A percentile compares a stretch with the other conserved stretches of the same genome.
These are phyloP conservation scores for Monosporascus ibericus DNA, from an alignment of 2,329 filamentous ascomycete species.

Conservation along the genomic window DNA sequence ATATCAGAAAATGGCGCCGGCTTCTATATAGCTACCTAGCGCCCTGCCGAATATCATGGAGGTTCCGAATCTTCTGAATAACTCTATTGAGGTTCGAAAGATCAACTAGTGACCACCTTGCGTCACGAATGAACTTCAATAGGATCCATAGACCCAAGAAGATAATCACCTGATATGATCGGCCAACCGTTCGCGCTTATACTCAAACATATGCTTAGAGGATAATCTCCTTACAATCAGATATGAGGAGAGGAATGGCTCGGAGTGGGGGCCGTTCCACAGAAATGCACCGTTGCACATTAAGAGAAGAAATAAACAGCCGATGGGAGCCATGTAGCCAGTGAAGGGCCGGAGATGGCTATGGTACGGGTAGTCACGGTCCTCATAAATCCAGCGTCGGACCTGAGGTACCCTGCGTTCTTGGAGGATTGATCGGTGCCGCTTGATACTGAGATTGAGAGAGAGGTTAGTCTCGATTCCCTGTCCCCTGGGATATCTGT, in stretches of 20 bases:
- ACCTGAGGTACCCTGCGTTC: slow-evolving; percentile 17
- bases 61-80: slow-evolving; percentile 20
- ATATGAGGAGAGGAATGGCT: slow-evolving; percentile 32
- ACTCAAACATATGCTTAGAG: not conserved
- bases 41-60: slow-evolving; percentile 18
- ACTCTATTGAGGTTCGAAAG: slow-evolving; percentile 22
- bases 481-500: not conserved
- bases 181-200: not conserved
- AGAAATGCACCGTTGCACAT: slow-evolving; percentile 28
- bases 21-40: not conserved
- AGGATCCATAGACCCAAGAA: slow-evolving; percentile 24
- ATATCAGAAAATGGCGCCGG: too few species aligned
- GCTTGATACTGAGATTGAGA: slow-evolving; percentile 12
- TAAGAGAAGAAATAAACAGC: slow-evolving; percentile 29
- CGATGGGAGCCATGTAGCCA: slow-evolving; percentile 27
- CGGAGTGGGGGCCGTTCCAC: slow-evolving; percentile 28
- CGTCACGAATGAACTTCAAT: slow-evolving; percentile 21
- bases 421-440: slow-evolving; percentile 16
- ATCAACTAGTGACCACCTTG: slow-evolving; percentile 25
- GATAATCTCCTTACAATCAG: slow-evolving; percentile 27
- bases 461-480: not conserved
- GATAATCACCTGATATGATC: slow-evolving; percentile 18
- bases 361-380: slow-evolving; percentile 31
- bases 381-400: slow-evolving; percentile 17
- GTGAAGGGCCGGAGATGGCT: slow-evolving; percentile 32